Conservation (phyloP, 2,329 filamentous ascomycete genomes). For the Incumbomyces delicatus region DNA sequence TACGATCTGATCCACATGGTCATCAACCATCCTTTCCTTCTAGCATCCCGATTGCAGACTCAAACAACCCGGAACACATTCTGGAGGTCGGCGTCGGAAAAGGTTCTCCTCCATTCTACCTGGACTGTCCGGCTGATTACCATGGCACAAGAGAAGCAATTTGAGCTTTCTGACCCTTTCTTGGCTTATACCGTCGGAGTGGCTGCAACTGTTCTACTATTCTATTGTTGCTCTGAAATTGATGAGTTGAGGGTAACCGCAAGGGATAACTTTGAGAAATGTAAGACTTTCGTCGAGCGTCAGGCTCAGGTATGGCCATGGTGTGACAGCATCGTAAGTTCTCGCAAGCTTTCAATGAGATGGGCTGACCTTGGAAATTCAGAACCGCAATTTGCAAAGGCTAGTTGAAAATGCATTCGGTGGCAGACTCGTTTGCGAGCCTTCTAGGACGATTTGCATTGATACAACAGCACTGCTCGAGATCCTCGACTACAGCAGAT, state of each 20-base stretch:
- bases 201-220: conserved; percentile 44
- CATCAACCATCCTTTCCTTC: conserved; percentile 25
- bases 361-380: too few relatives aligned
- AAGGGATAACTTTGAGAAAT: conserved; percentile 44
- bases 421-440: not conserved
- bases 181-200: conserved; percentile 44
- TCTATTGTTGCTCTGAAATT: conserved; percentile 44
- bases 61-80: conserved; percentile 44
- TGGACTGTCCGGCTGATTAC: conserved; percentile 48
- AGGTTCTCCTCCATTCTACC: conserved; percentile 43
- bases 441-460: conserved; percentile 4
- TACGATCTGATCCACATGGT: conserved; percentile 26
- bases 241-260: conserved; percentile 42
- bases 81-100: conserved; percentile 43
- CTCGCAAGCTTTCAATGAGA: not conserved
- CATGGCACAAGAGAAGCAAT: conserved; percentile 44
- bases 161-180: conserved; percentile 43
- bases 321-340: not conserved
- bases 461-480: conserved; percentile 8
- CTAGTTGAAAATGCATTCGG: conserved; percentile 5
- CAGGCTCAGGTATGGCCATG: conserved; percentile 12
- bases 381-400: conserved; percentile 6
- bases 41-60: conserved; percentile 5
- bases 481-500: conserved; percentile 7
- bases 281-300: conserved; percentile 20